phyloP scores from a whole-genome alignment of 768 basidiomycete genomes.

The Lactarius vividus region DNA sequence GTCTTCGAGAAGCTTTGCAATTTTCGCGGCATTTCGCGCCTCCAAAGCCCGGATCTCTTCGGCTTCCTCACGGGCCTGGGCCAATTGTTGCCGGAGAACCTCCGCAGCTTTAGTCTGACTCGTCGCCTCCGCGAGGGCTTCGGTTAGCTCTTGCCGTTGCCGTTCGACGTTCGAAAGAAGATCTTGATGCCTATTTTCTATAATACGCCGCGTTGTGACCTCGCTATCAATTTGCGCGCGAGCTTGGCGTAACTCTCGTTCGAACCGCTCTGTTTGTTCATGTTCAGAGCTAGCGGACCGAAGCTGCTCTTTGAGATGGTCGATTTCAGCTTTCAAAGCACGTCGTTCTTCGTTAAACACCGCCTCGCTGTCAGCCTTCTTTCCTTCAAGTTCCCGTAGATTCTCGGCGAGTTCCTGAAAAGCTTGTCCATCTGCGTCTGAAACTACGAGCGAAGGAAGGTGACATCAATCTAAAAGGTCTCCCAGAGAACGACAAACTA shows the following conservation, averaged over 20 bases:
- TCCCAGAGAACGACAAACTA: constrained; percentile 25
- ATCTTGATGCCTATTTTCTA: constrained; percentile 63
- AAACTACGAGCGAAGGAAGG: constrained; percentile 42
- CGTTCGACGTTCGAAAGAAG: constrained; percentile 53
- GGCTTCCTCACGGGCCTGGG: constrained; percentile 56
- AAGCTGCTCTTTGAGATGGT: constrained; percentile 48
- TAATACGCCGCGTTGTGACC: constrained; percentile 52
- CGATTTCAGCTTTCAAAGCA: constrained; percentile 53
- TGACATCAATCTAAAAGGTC: not conserved
- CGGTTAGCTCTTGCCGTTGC: constrained; percentile 51
- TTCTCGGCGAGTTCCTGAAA: constrained; percentile 72
- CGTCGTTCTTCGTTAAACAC: constrained; percentile 57
- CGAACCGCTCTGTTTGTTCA: constrained; percentile 53
- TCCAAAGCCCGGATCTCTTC: constrained; percentile 70
- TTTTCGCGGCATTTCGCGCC: constrained; percentile 57
- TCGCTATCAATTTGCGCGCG: constrained; percentile 66
- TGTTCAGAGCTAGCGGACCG: constrained; percentile 46
- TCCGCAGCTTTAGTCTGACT: constrained; percentile 63
- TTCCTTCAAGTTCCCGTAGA: constrained; percentile 56
- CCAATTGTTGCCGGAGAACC: constrained; percentile 57
- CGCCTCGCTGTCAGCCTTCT: constrained; percentile 55
- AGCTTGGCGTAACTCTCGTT: constrained; percentile 62
- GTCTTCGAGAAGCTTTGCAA: constrained; percentile 67
- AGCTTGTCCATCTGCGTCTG: constrained; percentile 71
- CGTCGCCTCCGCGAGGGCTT: constrained; percentile 65